Percentiles rank a stretch among this genome's conserved stretches.
Evolutionary conservation across 2,329 filamentous ascomycete genomes (phyloP).

Genomic region (Fusarium heterosporum): DNA sequence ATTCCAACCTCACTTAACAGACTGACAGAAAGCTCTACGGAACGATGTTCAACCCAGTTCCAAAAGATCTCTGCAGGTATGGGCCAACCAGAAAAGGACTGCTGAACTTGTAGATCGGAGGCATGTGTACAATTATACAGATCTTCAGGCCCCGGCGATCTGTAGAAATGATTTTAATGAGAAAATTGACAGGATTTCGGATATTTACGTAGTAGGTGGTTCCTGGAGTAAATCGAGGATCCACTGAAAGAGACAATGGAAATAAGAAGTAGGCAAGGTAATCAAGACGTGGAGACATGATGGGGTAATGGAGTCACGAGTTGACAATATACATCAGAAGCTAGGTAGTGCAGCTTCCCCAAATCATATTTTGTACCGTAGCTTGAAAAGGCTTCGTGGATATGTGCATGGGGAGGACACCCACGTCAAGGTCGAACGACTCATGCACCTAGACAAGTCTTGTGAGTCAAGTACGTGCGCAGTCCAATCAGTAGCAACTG

Average conservation of each 20-base stretch:
- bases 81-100: conserved; percentile 22
- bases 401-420: conserved; percentile 2
- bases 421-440: neutral
- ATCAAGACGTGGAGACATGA: conserved; percentile 20
- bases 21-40: conserved; percentile 6
- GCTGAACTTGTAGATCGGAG: neutral
- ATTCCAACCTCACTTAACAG: conserved; percentile 17
- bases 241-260: neutral
- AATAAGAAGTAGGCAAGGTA: conserved; percentile 23
- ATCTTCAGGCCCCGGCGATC: neutral
- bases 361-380: neutral
- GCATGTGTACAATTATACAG: neutral
- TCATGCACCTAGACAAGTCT: conserved; percentile 3
- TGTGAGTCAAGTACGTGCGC: neutral
- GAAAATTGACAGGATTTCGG: neutral
- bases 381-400: neutral
- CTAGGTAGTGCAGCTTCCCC: conserved; percentile 12
- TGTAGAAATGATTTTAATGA: neutral
- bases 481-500: neutral
- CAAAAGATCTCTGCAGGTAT: neutral
- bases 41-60: neutral
- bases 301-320: conserved; percentile 37
- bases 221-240: neutral
- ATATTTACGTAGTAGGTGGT: neutral
- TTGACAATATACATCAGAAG: conserved; percentile 4